phyloP scores from a whole-genome alignment of 2,329 filamentous ascomycete genomes.

The Aphanoascus verrucosus region DNA sequence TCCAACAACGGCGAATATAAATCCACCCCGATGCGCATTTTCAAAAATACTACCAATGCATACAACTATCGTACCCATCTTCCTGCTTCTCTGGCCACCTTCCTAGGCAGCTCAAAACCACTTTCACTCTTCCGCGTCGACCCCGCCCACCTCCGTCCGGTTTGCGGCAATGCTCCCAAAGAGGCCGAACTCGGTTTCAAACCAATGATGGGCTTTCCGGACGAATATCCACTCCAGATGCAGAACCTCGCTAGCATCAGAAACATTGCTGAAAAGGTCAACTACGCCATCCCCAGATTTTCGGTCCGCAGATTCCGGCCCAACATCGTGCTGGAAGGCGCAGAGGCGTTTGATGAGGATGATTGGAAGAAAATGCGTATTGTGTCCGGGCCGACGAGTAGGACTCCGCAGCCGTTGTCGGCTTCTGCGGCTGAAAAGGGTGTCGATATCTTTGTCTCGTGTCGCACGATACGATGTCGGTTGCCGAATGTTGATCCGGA shows the following conservation, averaged over 20 bases:
- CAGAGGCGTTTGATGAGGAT: slow-evolving; percentile 46
- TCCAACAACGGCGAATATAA: slow-evolving; percentile 38
- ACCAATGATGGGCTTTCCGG: slow-evolving; percentile 45
- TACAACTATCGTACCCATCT: slow-evolving; percentile 33
- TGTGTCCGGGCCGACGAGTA: slow-evolving; percentile 18
- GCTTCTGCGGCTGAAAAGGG: slow-evolving; percentile 18
- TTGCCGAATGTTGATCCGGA: slow-evolving; percentile 50
- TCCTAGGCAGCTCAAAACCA: slow-evolving; percentile 38
- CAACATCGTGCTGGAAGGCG: slow-evolving; percentile 48
- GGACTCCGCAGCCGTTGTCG: neutral
- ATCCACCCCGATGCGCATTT: slow-evolving; percentile 41
- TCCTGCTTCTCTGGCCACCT: slow-evolving; percentile 41
- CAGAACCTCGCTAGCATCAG: slow-evolving; percentile 46
- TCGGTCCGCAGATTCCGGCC: slow-evolving; percentile 47
- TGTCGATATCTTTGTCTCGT: slow-evolving; percentile 39
- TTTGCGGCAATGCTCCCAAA: slow-evolving; percentile 45
- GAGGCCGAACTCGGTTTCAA: slow-evolving; percentile 44
- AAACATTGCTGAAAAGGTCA: slow-evolving; percentile 39
- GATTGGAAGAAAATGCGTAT: slow-evolving; percentile 45
- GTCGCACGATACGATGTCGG: slow-evolving; percentile 48
- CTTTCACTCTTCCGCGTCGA: slow-evolving; percentile 47
- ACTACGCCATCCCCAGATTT: slow-evolving; percentile 32
- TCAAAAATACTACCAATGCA: slow-evolving; percentile 43
- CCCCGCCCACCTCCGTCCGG: slow-evolving; percentile 35
- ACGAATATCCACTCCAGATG: slow-evolving; percentile 50